Percentiles rank a stretch among this genome's conserved stretches.
These are phyloP conservation scores for Entomortierella lignicola DNA, from an alignment of 192 early-diverging fungal species.

Conservation along the genomic window DNA sequence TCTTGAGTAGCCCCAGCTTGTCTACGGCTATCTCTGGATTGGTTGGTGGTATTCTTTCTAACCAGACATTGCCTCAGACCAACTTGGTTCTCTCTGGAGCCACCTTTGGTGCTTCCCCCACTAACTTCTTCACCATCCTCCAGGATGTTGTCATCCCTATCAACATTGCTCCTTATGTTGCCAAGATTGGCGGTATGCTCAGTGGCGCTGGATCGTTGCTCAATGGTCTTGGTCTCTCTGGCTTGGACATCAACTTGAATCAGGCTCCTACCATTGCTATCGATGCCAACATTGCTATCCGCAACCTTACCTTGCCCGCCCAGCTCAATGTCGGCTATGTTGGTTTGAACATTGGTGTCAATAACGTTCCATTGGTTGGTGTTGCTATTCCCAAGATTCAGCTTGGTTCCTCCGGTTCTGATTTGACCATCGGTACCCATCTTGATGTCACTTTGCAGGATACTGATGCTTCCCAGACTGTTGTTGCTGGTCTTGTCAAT, in stretches of 20 bases:
- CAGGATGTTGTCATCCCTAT: conserved; percentile 35
- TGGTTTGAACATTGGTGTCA: conserved; percentile 28
- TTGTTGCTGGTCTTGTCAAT: conserved; percentile 40
- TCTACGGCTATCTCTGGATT: conserved; percentile 28
- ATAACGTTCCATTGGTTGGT: conserved; percentile 25
- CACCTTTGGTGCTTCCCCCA: conserved; percentile 35
- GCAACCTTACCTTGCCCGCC: conserved; percentile 26
- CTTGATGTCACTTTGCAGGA: conserved; percentile 25
- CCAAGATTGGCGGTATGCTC: conserved; percentile 42
- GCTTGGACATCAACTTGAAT: conserved; percentile 43
- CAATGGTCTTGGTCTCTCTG: conserved; percentile 31
- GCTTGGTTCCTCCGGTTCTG: conserved; percentile 19
- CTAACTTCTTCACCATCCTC: conserved; percentile 43
- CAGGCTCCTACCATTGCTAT: conserved; percentile 35
- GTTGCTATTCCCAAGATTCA: conserved; percentile 37
- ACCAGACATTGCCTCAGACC: conserved; percentile 31
- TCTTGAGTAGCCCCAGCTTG: conserved; percentile 14
- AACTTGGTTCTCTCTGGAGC: conserved; percentile 31
- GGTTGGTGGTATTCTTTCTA: conserved; percentile 18
- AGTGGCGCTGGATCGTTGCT: conserved; percentile 37
- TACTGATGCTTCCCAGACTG: conserved; percentile 24
- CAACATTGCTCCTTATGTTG: conserved; percentile 22
- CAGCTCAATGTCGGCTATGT: conserved; percentile 30
- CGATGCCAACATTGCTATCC: conserved; percentile 31
- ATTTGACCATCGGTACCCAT: conserved; percentile 34